A percentile compares a stretch with the other conserved stretches of the same genome.
Conservation (phyloP, 192 early-diverging fungal species). For the Backusella australiensis region DNA sequence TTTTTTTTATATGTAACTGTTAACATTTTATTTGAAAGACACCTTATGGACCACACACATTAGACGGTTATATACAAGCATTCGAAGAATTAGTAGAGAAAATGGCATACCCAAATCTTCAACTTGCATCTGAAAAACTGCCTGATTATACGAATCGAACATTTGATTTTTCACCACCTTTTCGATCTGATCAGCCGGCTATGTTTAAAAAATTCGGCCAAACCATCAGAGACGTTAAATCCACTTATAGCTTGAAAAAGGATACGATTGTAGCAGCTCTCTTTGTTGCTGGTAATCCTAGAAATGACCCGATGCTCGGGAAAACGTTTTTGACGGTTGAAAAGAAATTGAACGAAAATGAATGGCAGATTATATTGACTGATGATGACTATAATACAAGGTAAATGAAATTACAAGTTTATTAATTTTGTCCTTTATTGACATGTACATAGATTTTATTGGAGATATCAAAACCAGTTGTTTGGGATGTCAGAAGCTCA, state of each 20-base stretch:
- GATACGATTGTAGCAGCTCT: not conserved
- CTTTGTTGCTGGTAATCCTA: constrained; percentile 35
- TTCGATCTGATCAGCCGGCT: constrained; percentile 7
- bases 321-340: constrained; percentile 28
- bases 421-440: not conserved
- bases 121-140: not conserved
- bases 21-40: constrained; percentile 29
- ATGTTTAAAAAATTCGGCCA: constrained; percentile 32
- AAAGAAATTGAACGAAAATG: not conserved
- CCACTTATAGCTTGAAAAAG: not conserved
- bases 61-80: constrained; percentile 48
- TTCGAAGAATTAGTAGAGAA: constrained; percentile 46
- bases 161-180: not conserved
- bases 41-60: constrained; percentile 55
- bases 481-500: constrained; percentile 20
- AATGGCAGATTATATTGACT: constrained; percentile 22
- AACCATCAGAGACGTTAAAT: constrained; percentile 13
- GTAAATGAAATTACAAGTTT: not conserved
- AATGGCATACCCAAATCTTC: constrained; percentile 26
- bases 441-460: constrained; percentile 9
- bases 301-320: constrained; percentile 23
- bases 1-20: no score
- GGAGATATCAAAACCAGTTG: constrained; percentile 7
- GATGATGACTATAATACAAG: constrained; percentile 30
- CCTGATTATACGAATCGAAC: constrained; percentile 19